Evolutionary conservation across 1,284 basidiomycete species (phyloP).

Genomic region (Tilletiopsis washingtonensis): DNA sequence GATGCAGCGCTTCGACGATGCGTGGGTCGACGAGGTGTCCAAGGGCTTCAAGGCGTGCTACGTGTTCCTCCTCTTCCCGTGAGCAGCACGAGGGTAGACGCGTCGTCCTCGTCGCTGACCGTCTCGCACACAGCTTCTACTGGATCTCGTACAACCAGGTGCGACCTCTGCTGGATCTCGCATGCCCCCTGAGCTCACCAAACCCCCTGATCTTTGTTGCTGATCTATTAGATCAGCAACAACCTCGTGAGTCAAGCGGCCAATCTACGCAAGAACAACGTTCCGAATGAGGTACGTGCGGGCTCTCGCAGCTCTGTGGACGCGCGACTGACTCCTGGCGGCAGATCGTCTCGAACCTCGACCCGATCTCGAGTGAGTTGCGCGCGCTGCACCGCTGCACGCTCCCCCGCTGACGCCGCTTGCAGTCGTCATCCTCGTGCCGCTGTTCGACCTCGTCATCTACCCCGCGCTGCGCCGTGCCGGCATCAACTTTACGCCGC

Average conservation of each 20-base stretch:
- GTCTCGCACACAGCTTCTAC: no score
- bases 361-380: slow-evolving; percentile 48
- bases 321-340: no score
- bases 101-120: no score
- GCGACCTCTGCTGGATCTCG: no score
- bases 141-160: slow-evolving; percentile 51
- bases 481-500: slow-evolving; percentile 58
- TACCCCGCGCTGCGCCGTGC: slow-evolving; percentile 65
- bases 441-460: slow-evolving; percentile 53
- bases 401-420: no score
- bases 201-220: no score
- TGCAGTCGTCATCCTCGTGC: slow-evolving; percentile 50
- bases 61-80: slow-evolving; percentile 66
- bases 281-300: slow-evolving; percentile 71
- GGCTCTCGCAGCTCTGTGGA: no score
- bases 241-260: slow-evolving; percentile 58
- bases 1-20: slow-evolving; percentile 53
- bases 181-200: no score
- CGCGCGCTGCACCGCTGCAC: no score
- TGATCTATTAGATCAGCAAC: no score
- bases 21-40: slow-evolving; percentile 69
- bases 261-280: slow-evolving; percentile 57
- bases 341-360: slow-evolving; percentile 71
- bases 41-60: slow-evolving; percentile 74
- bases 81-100: no score